Conservation (phyloP, 768 basidiomycete species). For the Podaxis sp. region DNA sequence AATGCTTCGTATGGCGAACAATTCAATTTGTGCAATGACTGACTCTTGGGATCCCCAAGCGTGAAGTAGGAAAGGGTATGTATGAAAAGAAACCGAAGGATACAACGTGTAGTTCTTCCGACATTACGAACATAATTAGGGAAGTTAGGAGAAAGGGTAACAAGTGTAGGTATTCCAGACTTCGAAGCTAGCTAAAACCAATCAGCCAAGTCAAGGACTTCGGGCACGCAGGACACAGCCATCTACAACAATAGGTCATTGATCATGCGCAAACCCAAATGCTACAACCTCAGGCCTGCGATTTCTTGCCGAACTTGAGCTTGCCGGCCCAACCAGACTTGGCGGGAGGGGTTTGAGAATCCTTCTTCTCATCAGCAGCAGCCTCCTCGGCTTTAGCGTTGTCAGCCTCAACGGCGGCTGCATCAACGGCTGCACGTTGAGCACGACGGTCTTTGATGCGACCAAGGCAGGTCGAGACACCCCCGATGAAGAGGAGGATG, state of each 20-base stretch:
- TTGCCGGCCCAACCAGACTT: constrained; percentile 2
- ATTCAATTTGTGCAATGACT: too few relatives aligned
- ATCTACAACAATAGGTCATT: background rate
- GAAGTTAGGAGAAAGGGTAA: background rate
- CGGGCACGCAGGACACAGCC: background rate
- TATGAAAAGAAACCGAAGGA: too few relatives aligned
- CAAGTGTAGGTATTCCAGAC: background rate
- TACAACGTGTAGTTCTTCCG: too few relatives aligned
- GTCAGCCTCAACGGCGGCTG: background rate
- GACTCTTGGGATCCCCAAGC: too few relatives aligned
- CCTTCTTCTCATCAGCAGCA: background rate
- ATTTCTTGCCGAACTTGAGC: constrained; percentile 12
- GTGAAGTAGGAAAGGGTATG: too few relatives aligned
- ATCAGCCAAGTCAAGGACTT: background rate
- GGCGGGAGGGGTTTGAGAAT: background rate
- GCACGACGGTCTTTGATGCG: constrained; percentile 9
- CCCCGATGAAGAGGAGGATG: constrained; percentile 16
- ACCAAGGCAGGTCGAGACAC: constrained; percentile 17
- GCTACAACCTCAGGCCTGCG: background rate
- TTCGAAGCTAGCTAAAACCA: background rate
- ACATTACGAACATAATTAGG: background rate
- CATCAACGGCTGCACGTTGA: background rate
- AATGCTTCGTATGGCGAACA: too few relatives aligned
- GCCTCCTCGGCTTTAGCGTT: background rate
- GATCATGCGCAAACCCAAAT: too few relatives aligned